phyloP scores from a whole-genome alignment of 768 basidiomycete species.

The Mycena vitilis region DNA sequence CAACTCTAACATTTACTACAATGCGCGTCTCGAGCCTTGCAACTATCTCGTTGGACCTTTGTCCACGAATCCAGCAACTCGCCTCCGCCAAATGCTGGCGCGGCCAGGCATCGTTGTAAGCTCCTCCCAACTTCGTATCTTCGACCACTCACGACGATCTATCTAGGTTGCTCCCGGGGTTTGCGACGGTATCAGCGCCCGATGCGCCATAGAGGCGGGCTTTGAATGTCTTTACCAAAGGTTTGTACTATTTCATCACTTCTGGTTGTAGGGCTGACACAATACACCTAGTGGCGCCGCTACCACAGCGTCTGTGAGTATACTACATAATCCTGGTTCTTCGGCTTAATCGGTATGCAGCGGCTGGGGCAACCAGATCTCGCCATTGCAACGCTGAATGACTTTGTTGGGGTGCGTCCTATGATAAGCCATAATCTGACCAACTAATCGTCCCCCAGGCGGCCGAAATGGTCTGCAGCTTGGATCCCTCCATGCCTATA shows the following conservation, averaged over 20 bases:
- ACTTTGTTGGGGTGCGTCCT: constrained; percentile 57
- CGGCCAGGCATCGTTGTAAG: constrained; percentile 82
- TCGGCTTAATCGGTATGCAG: neutral
- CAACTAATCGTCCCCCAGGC: constrained; percentile 43
- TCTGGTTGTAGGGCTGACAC: constrained; percentile 2
- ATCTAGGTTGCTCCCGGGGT: constrained; percentile 72
- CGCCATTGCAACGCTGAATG: constrained; percentile 65
- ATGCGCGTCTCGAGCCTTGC: constrained; percentile 74
- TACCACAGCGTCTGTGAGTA: constrained; percentile 73
- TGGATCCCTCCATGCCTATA: constrained; percentile 59
- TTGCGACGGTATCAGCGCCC: constrained; percentile 72
- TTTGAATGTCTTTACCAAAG: constrained; percentile 84
- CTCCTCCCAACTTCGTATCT: constrained; percentile 16
- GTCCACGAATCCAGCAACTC: constrained; percentile 76
- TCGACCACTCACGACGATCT: neutral
- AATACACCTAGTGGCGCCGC: constrained; percentile 68
- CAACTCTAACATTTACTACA: constrained; percentile 58
- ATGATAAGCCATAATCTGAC: neutral
- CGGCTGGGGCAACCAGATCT: constrained; percentile 61
- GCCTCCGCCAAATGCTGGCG: constrained; percentile 75
- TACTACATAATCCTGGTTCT: too few species aligned
- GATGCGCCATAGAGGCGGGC: constrained; percentile 83
- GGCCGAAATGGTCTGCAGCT: constrained; percentile 60
- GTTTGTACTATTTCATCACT: constrained; percentile 43
- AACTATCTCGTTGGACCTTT: constrained; percentile 77